These are phyloP conservation scores for Penstemon newberryi DNA, from an alignment of 257 asterid genomes.

Conservation along the genomic window DNA sequence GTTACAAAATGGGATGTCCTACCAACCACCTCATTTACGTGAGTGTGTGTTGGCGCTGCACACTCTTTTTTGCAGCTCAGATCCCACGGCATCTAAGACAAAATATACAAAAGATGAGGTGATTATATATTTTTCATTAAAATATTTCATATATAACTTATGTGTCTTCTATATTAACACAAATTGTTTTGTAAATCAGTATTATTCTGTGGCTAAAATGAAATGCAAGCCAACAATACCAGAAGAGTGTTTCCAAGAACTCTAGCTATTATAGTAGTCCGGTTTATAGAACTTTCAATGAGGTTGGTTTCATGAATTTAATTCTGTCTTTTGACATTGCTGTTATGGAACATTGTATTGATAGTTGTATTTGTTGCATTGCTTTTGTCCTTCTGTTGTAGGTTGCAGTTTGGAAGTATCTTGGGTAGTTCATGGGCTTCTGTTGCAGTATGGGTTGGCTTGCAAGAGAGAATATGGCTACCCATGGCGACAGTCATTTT, in stretches of 20 bases:
- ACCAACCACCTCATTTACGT: conserved; percentile 41
- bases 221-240: conserved; percentile 72
- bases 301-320: no score
- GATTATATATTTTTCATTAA: background rate
- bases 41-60: conserved; percentile 48
- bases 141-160: background rate
- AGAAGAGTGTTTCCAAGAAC: conserved; percentile 50
- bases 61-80: conserved; percentile 47
- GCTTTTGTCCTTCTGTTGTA: no score
- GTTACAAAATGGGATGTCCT: conserved; percentile 43
- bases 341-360: no score
- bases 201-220: conserved; percentile 88
- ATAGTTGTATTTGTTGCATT: no score
- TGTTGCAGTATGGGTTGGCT: no score
- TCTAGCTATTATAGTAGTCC: no score
- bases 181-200: conserved; percentile 47
- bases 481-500: no score
- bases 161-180: background rate
- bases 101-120: conserved; percentile 79
- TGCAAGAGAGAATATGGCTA: no score
- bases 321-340: no score
- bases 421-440: no score
- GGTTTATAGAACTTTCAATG: no score
- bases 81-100: conserved; percentile 73
- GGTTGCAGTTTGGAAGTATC: no score